Base-by-base conservation (phyloP, 2,329 filamentous ascomycete genomes). In the Annulohypoxylon truncatum region DNA sequence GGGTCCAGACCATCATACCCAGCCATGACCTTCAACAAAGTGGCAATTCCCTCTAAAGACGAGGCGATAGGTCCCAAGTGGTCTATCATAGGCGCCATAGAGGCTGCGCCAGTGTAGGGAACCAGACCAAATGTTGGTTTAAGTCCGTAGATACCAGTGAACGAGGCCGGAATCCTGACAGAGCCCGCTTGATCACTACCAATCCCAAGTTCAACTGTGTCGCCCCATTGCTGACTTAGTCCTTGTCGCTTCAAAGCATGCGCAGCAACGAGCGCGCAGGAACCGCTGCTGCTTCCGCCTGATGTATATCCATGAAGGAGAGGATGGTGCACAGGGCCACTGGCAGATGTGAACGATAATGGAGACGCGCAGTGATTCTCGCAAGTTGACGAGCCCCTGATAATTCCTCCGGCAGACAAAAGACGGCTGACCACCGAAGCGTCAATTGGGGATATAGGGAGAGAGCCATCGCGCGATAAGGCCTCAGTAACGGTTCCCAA, bases 1-100 rank as follows among this genome's bases (percentile, higher is more conserved):
- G 55, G 55, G 64, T 83, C 82, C 0, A 83, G 76, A 0, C 80
- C 81, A 68, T 83, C 82, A 46, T 79, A 82, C 1, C 82, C 82
- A 1, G 81, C 81, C 54, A 83, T 75, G 4, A 79, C 79, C 24
- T 75, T 64, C 4, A 83, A 71, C 47, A 82, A 65, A 5, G 74
- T 50, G n/a, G 79, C 77, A 48, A 79, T 77, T 42, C 82, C 82
- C 24, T 81, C 77, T 1, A 83, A 67, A 1, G 64, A 79, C 20
- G 74, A 65, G 0, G 80, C 78, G 68, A 84, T 80, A 1, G 82
- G 82, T 0, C 82, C 82, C 4, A 79, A 69, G 66, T 83, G 80
- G 67, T 84, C 82, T 46, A 82, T 81, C 71, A 81, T 79, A 0
- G 81, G 77, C 15, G 77, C 70, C 64, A 82, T 73, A 3, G 76